phyloP scores from a whole-genome alignment of 768 basidiomycete genomes.

The Brasilioporus rufonigricans region DNA sequence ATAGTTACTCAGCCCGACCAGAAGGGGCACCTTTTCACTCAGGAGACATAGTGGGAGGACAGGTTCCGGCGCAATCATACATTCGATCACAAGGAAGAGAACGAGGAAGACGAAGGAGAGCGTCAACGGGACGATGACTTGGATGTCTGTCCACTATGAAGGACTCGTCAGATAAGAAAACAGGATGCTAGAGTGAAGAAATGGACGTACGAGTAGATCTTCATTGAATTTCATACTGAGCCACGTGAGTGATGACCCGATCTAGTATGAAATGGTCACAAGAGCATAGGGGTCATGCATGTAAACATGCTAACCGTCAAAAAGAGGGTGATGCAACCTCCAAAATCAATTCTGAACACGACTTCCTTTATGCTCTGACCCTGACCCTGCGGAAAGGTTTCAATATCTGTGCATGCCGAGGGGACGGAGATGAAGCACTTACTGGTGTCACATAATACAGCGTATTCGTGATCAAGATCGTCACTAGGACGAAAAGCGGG shows the following conservation, averaged over 20 bases:
- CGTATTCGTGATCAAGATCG: slow-evolving; percentile 50
- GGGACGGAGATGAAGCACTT: slow-evolving; percentile 15
- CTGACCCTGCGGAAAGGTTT: slow-evolving; percentile 47
- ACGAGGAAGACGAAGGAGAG: slow-evolving; percentile 44
- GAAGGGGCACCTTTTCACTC: slow-evolving; percentile 62
- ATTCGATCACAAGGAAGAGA: slow-evolving; percentile 59
- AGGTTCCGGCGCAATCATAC: slow-evolving; percentile 63
- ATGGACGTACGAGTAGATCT: slow-evolving; percentile 46
- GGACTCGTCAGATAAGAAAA: not conserved
- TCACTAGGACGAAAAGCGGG: slow-evolving; percentile 53
- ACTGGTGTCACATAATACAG: slow-evolving; percentile 68
- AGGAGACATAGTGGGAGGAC: slow-evolving; percentile 66
- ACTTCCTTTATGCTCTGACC: slow-evolving; percentile 63
- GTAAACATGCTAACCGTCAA: slow-evolving; percentile 33
- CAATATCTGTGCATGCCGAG: not conserved
- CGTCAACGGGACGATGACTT: slow-evolving; percentile 49
- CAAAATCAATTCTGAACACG: slow-evolving; percentile 77
- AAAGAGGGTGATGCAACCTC: slow-evolving; percentile 61
- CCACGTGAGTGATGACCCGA: slow-evolving; percentile 63
- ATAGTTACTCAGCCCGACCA: slow-evolving; percentile 69
- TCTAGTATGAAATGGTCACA: slow-evolving; percentile 26
- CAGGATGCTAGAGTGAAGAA: not conserved
- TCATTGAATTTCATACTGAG: slow-evolving; percentile 72
- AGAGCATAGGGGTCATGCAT: not conserved
- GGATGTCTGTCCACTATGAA: slow-evolving; percentile 51